Evolutionary conservation across 768 basidiomycete species (phyloP).

Genomic region (Phanerochaete carnosa): DNA sequence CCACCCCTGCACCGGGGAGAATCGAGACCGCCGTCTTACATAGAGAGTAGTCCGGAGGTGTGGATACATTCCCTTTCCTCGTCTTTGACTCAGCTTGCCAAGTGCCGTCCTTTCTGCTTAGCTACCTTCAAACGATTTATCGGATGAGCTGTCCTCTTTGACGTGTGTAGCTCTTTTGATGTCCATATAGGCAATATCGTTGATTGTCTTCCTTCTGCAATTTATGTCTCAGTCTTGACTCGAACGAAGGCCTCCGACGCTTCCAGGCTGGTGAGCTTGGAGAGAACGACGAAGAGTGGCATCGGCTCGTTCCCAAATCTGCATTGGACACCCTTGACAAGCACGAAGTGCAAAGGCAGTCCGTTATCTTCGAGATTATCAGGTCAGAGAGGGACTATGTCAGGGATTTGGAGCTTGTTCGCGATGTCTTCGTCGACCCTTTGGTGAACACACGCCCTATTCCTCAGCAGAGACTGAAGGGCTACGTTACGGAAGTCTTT

Average conservation of each 20-base stretch:
- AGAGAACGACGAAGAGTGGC: conserved; percentile 81
- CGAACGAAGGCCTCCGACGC: conserved; percentile 57
- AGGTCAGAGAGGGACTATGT: conserved; percentile 90
- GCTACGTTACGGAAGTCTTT: conserved; percentile 81
- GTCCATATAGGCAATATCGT: background rate
- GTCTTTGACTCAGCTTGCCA: conserved; percentile 7
- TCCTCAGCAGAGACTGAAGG: conserved; percentile 60
- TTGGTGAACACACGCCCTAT: conserved; percentile 54
- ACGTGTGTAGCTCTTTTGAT: conserved; percentile 15
- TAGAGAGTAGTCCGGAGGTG: conserved; percentile 26
- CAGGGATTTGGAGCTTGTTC: conserved; percentile 66
- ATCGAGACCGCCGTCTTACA: conserved; percentile 25
- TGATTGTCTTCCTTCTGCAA: background rate
- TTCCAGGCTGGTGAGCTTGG: conserved; percentile 67
- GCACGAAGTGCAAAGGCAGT: conserved; percentile 81
- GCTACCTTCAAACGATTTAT: conserved; percentile 15
- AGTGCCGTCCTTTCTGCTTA: conserved; percentile 8
- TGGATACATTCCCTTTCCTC: conserved; percentile 3
- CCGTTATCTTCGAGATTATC: conserved; percentile 84
- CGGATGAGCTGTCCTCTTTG: conserved; percentile 22
- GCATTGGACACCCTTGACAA: conserved; percentile 69
- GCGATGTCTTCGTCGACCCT: conserved; percentile 72
- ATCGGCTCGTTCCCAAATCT: conserved; percentile 69
- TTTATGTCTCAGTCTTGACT: conserved; percentile 43
- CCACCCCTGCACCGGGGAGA: conserved; percentile 17